Percentiles rank a stretch among this genome's conserved stretches.
phyloP scores from a whole-genome alignment of 164 flowering plant genomes.

The Macadamia tetraphylla region DNA sequence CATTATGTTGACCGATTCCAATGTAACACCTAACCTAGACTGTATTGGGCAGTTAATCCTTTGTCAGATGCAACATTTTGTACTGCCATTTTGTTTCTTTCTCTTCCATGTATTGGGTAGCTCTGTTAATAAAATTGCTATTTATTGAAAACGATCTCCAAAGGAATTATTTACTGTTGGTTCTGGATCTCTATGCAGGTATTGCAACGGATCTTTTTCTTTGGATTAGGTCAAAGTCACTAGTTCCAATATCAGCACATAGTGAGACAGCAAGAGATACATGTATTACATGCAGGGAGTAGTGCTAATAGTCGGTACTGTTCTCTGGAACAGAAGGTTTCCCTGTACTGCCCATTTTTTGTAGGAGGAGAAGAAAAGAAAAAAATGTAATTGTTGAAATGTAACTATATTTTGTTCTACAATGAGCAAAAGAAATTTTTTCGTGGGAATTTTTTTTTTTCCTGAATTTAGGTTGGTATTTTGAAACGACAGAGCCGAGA shows the following conservation, averaged over 20 bases:
- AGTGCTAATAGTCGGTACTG: background rate
- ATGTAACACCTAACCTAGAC: too few relatives aligned
- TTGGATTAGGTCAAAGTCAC: slow-evolving; percentile 13
- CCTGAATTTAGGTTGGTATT: background rate
- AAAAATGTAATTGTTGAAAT: background rate
- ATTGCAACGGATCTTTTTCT: slow-evolving; percentile 31
- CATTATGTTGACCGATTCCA: too few relatives aligned
- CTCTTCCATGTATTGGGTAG: background rate
- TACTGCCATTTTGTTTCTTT: background rate
- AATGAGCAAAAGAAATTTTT: background rate
- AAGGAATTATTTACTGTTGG: background rate
- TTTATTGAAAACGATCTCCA: too few relatives aligned
- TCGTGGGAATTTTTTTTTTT: background rate
- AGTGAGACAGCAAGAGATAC: background rate
- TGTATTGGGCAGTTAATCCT: too few relatives aligned
- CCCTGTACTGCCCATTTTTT: background rate
- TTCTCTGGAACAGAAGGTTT: background rate
- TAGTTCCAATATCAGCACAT: background rate
- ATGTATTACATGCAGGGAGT: background rate
- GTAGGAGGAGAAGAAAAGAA: background rate
- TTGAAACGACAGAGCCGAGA: background rate
- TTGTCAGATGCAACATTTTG: background rate
- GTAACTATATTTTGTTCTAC: background rate
- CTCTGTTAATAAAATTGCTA: too few relatives aligned
- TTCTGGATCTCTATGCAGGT: slow-evolving; percentile 20